Base-by-base conservation (phyloP, 768 basidiomycete species). In the Paxillus ammoniavirescens region DNA sequence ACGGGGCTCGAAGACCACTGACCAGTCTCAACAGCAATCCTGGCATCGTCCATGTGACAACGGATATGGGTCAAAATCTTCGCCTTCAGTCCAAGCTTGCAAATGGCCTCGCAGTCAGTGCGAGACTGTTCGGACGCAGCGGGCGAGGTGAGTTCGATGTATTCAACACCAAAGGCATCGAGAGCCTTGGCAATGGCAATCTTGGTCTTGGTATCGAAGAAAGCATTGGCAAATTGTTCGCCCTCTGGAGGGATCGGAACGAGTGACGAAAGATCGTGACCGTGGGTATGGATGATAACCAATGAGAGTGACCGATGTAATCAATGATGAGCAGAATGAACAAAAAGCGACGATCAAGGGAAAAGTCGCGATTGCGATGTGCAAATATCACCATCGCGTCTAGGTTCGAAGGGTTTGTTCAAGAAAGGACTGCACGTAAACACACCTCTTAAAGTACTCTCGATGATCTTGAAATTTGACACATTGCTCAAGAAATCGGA, bases 161-260 rank as follows among this genome's bases (percentile, higher is more conserved):
- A 99, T 70, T 99, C 97, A 54, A 98, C 97, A 66, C 97, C 97
- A 68, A 99, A 98, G 47, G 94, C 95, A 79, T 98, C 95, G 53
- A 98, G 86, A 13, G 94, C 94, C 77, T 87, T 93, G 60, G 97
- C 97, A 63, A 99, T 99, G 69, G 95, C 94, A 69, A 98, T 97
- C 83, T 99, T 99, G 75, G 95, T 98, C 79, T 95, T 93, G 69
- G 93, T 94, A 69, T 97, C 96, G 70, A 98, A 99, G 82, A 99
- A 99, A 50, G 97, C 96, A 68, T 98, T 99, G 58, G 97, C 97
- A 65, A 99, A 99, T 71, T 99, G 95, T 72, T 97, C 95, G 53
- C 94, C 95, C 88, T 97, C 95, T 96, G 63, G 37, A 47, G 37
- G 36, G 13, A 47, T 31, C 30, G 53, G 44, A 54, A 33, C 55